These are phyloP conservation scores for Beauveria australis DNA, from an alignment of 2,329 filamentous ascomycete species.

Conservation along the genomic window DNA sequence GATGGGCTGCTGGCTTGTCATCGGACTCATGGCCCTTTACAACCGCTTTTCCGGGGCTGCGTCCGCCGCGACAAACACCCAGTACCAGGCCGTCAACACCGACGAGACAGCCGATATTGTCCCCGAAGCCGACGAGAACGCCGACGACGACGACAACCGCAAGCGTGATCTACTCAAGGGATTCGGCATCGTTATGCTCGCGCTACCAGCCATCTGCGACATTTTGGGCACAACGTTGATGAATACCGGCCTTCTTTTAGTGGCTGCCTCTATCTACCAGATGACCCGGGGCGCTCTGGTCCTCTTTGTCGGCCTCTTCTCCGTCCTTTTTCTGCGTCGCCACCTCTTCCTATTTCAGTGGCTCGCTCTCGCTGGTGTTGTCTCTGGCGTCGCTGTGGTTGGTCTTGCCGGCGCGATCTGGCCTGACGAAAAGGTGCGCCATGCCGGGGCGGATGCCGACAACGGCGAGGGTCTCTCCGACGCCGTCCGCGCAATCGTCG, in stretches of 20 bases:
- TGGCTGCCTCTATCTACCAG: conserved; percentile 94
- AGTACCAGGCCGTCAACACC: conserved; percentile 58
- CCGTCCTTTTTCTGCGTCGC: conserved; percentile 78
- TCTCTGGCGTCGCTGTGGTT: conserved; percentile 80
- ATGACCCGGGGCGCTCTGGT: conserved; percentile 96
- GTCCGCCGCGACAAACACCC: conserved; percentile 35
- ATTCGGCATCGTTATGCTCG: conserved; percentile 63
- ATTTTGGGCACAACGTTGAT: conserved; percentile 93
- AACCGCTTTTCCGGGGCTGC: conserved; percentile 41
- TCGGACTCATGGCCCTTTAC: conserved; percentile 62
- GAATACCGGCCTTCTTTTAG: conserved; percentile 90
- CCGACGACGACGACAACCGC: conserved; percentile 24
- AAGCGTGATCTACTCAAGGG: conserved; percentile 59
- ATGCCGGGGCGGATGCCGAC: conserved; percentile 25
- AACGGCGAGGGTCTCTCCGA: conserved; percentile 27
- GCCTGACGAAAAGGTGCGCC: conserved; percentile 47
- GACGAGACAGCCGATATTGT: conserved; percentile 34
- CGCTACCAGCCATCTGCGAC: conserved; percentile 84
- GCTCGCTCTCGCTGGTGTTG: conserved; percentile 78
- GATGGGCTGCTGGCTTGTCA: conserved; percentile 89
- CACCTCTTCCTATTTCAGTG: conserved; percentile 84
- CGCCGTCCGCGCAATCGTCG: conserved; percentile 56
- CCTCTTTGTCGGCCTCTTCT: conserved; percentile 91
- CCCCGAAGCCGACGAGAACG: conserved; percentile 32
- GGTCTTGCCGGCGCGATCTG: conserved; percentile 82